Evolutionary conservation across 495 filamentous ascomycete species (phyloP).

Genomic region (Cenococcum geophilum): DNA sequence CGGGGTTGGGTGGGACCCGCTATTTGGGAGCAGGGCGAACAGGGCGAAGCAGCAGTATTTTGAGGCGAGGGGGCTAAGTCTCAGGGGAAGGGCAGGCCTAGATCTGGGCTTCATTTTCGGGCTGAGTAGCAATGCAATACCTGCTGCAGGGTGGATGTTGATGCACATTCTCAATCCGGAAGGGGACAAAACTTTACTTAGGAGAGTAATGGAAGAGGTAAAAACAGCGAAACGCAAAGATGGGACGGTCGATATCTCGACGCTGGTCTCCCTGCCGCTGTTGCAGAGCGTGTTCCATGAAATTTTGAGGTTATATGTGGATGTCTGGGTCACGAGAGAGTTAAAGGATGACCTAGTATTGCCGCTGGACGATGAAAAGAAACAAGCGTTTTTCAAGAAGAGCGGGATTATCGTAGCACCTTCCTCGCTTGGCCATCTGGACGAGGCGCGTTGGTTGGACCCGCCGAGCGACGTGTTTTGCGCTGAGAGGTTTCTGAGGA

Average conservation of each 20-base stretch:
- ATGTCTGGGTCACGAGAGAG: slow-evolving; percentile 28
- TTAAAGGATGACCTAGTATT: slow-evolving; percentile 16
- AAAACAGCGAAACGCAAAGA: slow-evolving; percentile 13
- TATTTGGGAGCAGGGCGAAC: slow-evolving; percentile 18
- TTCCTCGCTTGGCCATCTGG: slow-evolving; percentile 26
- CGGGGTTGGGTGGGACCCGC: slow-evolving; percentile 22
- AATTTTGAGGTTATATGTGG: slow-evolving; percentile 26
- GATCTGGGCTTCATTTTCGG: slow-evolving; percentile 31
- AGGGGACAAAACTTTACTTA: slow-evolving; percentile 18
- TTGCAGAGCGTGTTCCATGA: slow-evolving; percentile 30
- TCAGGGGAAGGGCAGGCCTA: slow-evolving; percentile 11
- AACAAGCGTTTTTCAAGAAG: slow-evolving; percentile 13
- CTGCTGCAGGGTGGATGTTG: slow-evolving; percentile 29
- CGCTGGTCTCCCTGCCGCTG: slow-evolving; percentile 21
- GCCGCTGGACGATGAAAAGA: slow-evolving; percentile 23
- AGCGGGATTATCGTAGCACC: slow-evolving; percentile 29
- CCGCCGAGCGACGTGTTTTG: slow-evolving; percentile 17
- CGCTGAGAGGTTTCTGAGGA: slow-evolving; percentile 23
- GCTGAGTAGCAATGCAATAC: slow-evolving; percentile 27
- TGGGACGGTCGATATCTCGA: slow-evolving; percentile 20
- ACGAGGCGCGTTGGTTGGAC: slow-evolving; percentile 8
- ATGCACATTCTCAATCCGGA: slow-evolving; percentile 29
- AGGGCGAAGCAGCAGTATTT: slow-evolving; percentile 24
- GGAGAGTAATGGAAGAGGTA: slow-evolving; percentile 25
- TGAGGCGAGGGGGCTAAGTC: slow-evolving; percentile 13